These are phyloP conservation scores for Xerocomus cyaneibrunnescens DNA, from an alignment of 1,284 basidiomycete genomes.

Conservation along the genomic window DNA sequence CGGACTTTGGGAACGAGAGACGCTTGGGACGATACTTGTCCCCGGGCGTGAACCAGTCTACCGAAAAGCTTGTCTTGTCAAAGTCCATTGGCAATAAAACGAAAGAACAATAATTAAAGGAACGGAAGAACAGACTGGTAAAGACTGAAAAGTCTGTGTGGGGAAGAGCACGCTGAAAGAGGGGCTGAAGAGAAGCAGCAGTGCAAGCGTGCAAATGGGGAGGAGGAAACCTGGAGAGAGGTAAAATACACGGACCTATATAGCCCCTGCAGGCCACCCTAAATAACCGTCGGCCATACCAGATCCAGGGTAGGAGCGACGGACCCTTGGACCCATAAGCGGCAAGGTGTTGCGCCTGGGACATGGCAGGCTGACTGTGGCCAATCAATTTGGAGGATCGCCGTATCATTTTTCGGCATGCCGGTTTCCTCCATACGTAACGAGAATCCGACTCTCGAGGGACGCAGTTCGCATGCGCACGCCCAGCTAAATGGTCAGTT, in stretches of 20 bases:
- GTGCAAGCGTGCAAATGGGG: constrained; percentile 3
- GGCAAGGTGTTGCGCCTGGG: constrained; percentile 10
- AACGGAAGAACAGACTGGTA: constrained; percentile 2
- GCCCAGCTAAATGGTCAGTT: neutral
- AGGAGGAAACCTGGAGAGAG: constrained; percentile 4
- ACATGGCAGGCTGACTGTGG: constrained; percentile 2
- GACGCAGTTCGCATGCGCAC: neutral
- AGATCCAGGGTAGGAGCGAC: constrained; percentile 20
- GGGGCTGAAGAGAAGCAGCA: neutral
- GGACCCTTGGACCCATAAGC: constrained; percentile 19
- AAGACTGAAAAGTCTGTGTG: constrained; percentile 13
- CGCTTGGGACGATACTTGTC: constrained; percentile 28
- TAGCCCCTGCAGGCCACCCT: constrained; percentile 6
- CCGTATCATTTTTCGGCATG: constrained; percentile 11
- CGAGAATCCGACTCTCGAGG: neutral
- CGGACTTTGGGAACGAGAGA: constrained; percentile 36
- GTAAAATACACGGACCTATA: neutral
- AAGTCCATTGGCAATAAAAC: constrained; percentile 29
- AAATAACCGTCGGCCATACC: constrained; percentile 13
- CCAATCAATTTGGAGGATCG: constrained; percentile 2
- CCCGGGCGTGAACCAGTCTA: constrained; percentile 34
- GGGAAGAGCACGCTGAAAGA: neutral
- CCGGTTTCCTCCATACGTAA: constrained; percentile 16
- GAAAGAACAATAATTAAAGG: constrained; percentile 7
- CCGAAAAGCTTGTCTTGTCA: constrained; percentile 34